Evolutionary conservation across 257 asterid genomes (phyloP).

Genomic region (Solanum arcanum): DNA sequence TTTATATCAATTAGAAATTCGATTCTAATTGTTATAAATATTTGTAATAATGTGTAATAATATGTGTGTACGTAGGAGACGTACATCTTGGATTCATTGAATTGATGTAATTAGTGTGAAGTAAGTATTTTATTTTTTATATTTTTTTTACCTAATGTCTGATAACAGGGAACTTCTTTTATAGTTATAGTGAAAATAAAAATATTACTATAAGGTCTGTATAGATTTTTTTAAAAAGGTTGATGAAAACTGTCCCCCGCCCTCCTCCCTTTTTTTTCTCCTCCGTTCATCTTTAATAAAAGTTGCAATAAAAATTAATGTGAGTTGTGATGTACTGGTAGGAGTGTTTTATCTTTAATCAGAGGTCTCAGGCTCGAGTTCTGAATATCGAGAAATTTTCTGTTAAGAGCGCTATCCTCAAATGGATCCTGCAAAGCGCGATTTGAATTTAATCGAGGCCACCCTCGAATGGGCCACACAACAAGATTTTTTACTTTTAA

Average conservation of each 20-base stretch:
- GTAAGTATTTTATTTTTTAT: neutral
- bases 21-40: neutral
- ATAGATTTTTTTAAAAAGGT: neutral
- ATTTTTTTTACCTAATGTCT: neutral
- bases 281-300: neutral
- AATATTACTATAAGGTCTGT: neutral
- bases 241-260: neutral
- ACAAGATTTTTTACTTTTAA: neutral
- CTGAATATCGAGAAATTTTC: too few relatives aligned
- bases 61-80: neutral
- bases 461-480: too few relatives aligned
- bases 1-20: neutral
- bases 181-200: neutral
- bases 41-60: neutral
- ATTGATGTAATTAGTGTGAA: neutral
- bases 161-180: neutral
- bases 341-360: too few relatives aligned
- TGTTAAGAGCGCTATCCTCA: accelerated
- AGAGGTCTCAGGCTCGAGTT: too few relatives aligned
- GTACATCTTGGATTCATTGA: neutral
- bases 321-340: too few relatives aligned
- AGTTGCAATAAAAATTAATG: neutral
- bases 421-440: too few relatives aligned
- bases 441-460: too few relatives aligned
- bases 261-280: neutral